Base-by-base conservation (phyloP, 306 rosid species). In the Vigna mungo region DNA sequence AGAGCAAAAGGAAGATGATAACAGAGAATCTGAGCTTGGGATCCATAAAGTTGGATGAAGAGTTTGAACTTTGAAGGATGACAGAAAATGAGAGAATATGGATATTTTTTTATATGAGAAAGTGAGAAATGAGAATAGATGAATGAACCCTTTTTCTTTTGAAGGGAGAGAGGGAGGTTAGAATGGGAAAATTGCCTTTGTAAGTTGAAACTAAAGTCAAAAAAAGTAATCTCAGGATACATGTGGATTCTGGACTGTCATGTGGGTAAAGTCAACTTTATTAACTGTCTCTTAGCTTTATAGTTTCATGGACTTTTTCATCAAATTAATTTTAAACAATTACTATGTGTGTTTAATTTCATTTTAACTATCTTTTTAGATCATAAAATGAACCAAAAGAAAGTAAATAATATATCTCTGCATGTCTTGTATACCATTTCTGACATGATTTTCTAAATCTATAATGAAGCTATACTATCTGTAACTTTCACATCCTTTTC, bases 21-120 rank as follows among this genome's bases (percentile, higher is more conserved):
- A 81, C 18, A 69, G 48, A 78, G 66, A 74, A 54, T 81, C 56
- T 81, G 56, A 78, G 65, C 51, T 64, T 74, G 2, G 56, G 41
- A 74, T 81, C 85, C 83, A 84, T 85, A 74, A 81, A 74, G 81
- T 77, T 74, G 62, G 68, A 49, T 58, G 53, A 48, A 48, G 53
- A 15, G 44, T 41, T 52, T 5, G 34, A 23, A 52, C 36, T 37
- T 39, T 72, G 61, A 52, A 67, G 36, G 36, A 65, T 36, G 71
- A 64, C 17, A 9, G 4, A 21, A 82, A 20, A 49, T 56, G 60
- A 7, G 11, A 56, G 71, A 48, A 55, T 20, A 49, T 58, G 59
- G 61, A 64, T 56, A 43, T 61, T 60, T 76, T 77, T 77, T 72
- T 81, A 67, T 77, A 76, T 10, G 44, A 39, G 46, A 41, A 41